Base-by-base conservation (phyloP, 2,329 filamentous ascomycete genomes). In the Clonostachys sp. region DNA sequence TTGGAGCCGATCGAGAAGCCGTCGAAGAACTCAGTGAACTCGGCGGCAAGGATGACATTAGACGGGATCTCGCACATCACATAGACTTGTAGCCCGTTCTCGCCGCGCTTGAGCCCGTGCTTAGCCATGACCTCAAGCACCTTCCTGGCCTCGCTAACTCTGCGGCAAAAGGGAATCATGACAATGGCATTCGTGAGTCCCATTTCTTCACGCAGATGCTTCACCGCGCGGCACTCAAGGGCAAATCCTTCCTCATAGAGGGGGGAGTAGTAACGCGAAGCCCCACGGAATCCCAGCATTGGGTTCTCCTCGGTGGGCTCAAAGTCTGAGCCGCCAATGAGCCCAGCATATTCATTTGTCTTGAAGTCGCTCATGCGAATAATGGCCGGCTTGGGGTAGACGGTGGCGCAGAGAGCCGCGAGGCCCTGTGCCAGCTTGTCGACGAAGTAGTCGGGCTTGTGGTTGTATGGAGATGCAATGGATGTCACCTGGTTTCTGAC, bases 31-130 rank as follows among this genome's bases (percentile, higher is more conserved):
- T 62, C 48, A 2, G 61, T 54, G 48, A 70, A 70, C 30, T 58
- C 44, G 2, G 50, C 56, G 1, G 65, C 67, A 9, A 68, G 52
- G 39, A 70, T 68, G 14, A 68, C 64, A 36, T 69, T 70, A 12
- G 64, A 65, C 0, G 65, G 66, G 20, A 70, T 70, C 53, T 69
- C 65, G 48, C 66, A 68, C 65, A 70, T 70, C 41, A 68, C 61
- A 45, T 69, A 69, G 39, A 70, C 62, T 47, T 66, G 46, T 6
- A 69, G 55, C 6, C 63, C 64, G 3, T 61, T 54, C 41, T 64
- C 59, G 13, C 65, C 64, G 12, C 67, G 60, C 45, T 44, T 48
- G n/a, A 70, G 62, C 2, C 66, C 65, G 43, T 69, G 63, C 13
- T 64, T 57, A 4, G 57, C 62, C 65, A 68, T 65, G n/a, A 63